Evolutionary conservation across 2,329 filamentous ascomycete species (phyloP).

Genomic region (Chaetomiaceae sp.): DNA sequence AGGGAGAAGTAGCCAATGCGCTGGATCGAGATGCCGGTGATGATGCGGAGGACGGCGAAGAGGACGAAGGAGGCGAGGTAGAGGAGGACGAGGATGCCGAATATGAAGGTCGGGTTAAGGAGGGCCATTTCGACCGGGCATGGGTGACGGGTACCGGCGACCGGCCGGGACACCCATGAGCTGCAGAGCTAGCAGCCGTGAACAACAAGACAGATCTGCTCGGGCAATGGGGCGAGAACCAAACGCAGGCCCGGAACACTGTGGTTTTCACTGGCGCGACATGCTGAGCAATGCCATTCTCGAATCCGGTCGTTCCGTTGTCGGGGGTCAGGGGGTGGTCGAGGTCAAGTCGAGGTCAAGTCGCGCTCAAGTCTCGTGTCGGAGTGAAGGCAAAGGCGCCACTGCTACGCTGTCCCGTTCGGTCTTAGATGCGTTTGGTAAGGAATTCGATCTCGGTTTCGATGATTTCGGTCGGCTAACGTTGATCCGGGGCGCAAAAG

Average conservation of each 20-base stretch:
- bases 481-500: background rate
- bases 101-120: constrained; percentile 72
- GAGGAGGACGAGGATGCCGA: constrained; percentile 77
- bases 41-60: constrained; percentile 86
- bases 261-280: constrained; percentile 17
- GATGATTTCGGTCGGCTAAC: too few relatives aligned
- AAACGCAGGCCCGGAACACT: constrained; percentile 16
- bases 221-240: background rate
- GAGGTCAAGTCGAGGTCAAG: too few relatives aligned
- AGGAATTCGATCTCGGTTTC: too few relatives aligned
- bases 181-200: too few relatives aligned
- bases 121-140: constrained; percentile 51
- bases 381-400: too few relatives aligned
- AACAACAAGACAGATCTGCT: background rate
- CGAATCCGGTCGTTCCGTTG: constrained; percentile 7
- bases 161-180: constrained; percentile 10
- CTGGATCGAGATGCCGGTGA: constrained; percentile 93
- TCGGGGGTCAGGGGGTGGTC: too few relatives aligned
- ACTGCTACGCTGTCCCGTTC: too few relatives aligned
- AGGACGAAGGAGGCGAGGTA: constrained; percentile 91
- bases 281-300: constrained; percentile 20
- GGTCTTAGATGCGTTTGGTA: too few relatives aligned
- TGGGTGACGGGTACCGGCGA: constrained; percentile 15
- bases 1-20: constrained; percentile 89
- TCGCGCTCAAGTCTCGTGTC: too few relatives aligned